Conservation (phyloP, 306 rosid species). For the Prunus fruticosa region DNA sequence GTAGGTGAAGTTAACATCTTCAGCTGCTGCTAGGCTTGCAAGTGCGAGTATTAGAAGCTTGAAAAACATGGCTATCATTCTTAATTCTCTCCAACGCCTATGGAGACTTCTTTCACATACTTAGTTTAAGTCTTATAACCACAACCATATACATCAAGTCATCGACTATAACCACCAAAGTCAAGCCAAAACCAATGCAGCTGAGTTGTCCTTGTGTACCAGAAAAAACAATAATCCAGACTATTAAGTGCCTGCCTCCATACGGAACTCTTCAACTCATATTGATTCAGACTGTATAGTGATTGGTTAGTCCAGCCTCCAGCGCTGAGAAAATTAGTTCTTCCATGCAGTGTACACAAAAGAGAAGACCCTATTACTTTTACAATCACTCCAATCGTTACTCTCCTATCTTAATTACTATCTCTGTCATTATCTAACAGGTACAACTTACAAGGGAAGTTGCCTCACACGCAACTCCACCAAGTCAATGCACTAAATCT, state of each 20-base stretch:
- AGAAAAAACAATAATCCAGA: too few species aligned
- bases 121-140: not conserved
- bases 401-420: not conserved
- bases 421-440: not conserved
- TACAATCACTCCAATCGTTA: not conserved
- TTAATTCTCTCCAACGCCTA: not conserved
- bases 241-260: not conserved
- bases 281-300: not conserved
- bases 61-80: conserved; percentile 31
- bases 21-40: conserved; percentile 12
- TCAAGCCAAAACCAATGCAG: not conserved
- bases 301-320: not conserved
- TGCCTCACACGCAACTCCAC: too few species aligned
- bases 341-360: not conserved
- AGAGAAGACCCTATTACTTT: not conserved
- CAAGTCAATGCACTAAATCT: too few species aligned
- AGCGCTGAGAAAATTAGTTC: not conserved
- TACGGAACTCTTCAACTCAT: not conserved
- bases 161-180: not conserved
- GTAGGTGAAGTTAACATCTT: conserved; percentile 36
- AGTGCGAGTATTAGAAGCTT: conserved; percentile 19
- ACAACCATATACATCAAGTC: not conserved
- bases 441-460: too few species aligned
- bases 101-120: not conserved
- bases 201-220: not conserved